Percentiles rank a stretch among this genome's conserved stretches.
Conservation (phyloP, 352 stramenopile genomes). For the Pythium brachiatum region DNA sequence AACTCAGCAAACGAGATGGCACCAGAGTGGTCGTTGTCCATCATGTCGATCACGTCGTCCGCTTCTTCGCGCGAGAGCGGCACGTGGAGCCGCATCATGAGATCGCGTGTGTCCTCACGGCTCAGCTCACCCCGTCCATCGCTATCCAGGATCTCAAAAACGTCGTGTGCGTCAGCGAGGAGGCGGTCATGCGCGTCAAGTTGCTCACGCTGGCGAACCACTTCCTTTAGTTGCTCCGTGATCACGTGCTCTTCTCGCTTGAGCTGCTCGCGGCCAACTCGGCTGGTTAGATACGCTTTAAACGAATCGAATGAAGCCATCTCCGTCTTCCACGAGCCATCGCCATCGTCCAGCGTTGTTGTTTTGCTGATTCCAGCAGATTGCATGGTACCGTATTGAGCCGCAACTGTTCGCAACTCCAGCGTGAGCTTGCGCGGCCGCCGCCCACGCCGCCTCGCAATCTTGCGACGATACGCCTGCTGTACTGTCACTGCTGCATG, state of each 20-base stretch:
- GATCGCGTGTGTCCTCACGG: constrained; percentile 37
- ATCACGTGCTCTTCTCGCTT: constrained; percentile 50
- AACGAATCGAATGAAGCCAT: constrained; percentile 66
- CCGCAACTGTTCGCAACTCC: constrained; percentile 46
- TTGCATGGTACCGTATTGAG: constrained; percentile 36
- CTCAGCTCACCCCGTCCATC: constrained; percentile 46
- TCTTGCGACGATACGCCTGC: constrained; percentile 51
- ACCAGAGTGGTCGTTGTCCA: constrained; percentile 70
- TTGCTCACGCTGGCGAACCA: constrained; percentile 40
- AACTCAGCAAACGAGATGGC: constrained; percentile 70
- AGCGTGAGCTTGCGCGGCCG: constrained; percentile 38
- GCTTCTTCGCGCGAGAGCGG: constrained; percentile 50
- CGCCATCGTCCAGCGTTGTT: background rate
- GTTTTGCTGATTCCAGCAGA: background rate
- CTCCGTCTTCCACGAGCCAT: constrained; percentile 34
- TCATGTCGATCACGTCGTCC: constrained; percentile 75
- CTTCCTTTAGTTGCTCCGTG: constrained; percentile 29
- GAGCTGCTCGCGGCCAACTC: constrained; percentile 46
- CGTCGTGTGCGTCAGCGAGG: constrained; percentile 50
- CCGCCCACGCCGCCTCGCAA: constrained; percentile 36
- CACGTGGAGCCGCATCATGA: constrained; percentile 60
- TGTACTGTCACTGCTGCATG: constrained; percentile 53
- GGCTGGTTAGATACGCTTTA: constrained; percentile 46
- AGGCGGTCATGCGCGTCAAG: constrained; percentile 38
- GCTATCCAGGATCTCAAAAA: constrained; percentile 74